Evolutionary conservation across 164 flowering plant genomes (phyloP).

Genomic region (Tinospora cordifolia): DNA sequence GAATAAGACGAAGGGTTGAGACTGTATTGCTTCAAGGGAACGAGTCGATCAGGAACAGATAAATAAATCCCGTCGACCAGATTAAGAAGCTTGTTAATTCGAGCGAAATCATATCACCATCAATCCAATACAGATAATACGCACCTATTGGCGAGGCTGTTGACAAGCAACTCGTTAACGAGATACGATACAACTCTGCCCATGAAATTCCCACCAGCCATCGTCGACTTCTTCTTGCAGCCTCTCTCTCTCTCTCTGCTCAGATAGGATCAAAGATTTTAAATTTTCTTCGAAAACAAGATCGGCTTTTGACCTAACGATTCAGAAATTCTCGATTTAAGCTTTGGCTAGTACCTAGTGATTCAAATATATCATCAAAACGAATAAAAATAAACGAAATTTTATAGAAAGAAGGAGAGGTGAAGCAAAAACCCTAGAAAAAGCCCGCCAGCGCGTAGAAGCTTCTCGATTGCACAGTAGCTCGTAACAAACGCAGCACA

Average conservation of each 20-base stretch:
- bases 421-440: too few species aligned
- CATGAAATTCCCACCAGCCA: constrained; percentile 59
- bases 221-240: neutral
- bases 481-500: too few species aligned
- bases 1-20: constrained; percentile 1
- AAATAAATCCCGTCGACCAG: constrained; percentile 24
- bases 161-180: constrained; percentile 53
- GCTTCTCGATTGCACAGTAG: too few species aligned
- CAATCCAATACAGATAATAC: neutral
- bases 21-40: constrained; percentile 21
- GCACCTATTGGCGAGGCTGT: constrained; percentile 71
- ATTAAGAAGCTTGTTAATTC: constrained; percentile 34
- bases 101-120: neutral
- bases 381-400: too few species aligned
- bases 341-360: too few species aligned
- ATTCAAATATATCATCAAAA: too few species aligned
- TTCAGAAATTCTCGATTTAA: too few species aligned
- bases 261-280: neutral
- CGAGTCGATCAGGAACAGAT: constrained; percentile 23
- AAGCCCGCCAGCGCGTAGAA: too few species aligned
- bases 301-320: too few species aligned
- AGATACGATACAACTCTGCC: constrained; percentile 51
- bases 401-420: too few species aligned
- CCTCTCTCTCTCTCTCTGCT: neutral
- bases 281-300: neutral